These are phyloP conservation scores for Colletotrichum cuscutae DNA, from an alignment of 2,329 filamentous ascomycete species.

Conservation along the genomic window DNA sequence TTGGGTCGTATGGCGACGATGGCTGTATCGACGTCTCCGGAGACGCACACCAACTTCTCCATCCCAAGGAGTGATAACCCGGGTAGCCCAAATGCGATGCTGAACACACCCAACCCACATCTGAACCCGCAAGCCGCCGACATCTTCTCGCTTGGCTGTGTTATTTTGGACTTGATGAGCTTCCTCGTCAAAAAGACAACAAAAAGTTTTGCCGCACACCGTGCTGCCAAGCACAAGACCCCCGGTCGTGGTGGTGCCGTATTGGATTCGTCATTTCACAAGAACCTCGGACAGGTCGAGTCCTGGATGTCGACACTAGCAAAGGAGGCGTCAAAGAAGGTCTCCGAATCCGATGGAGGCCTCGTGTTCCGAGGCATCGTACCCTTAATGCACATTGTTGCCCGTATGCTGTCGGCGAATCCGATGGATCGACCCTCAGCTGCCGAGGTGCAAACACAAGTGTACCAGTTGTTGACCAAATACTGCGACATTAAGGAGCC, in stretches of 20 bases:
- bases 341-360: conserved; percentile 50
- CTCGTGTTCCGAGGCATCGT: conserved; percentile 61
- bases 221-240: conserved; percentile 72
- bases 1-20: conserved; percentile 45
- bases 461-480: conserved; percentile 64
- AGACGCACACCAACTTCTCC: conserved; percentile 46
- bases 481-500: conserved; percentile 59
- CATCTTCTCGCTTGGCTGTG: conserved; percentile 78
- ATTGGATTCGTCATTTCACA: conserved; percentile 77
- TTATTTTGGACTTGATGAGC: conserved; percentile 77
- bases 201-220: conserved; percentile 73
- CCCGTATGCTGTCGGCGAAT: conserved; percentile 63
- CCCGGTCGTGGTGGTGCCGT: conserved; percentile 68
- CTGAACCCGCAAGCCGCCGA: conserved; percentile 70
- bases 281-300: conserved; percentile 74
- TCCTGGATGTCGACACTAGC: conserved; percentile 73
- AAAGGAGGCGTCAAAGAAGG: conserved; percentile 65
- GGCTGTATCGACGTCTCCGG: conserved; percentile 48
- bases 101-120: conserved; percentile 52
- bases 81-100: conserved; percentile 45
- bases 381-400: conserved; percentile 63
- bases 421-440: conserved; percentile 65
- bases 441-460: conserved; percentile 60
- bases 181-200: conserved; percentile 76
- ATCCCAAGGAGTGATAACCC: conserved; percentile 47